These are phyloP conservation scores for Aquilaria yunnanensis DNA, from an alignment of 345 rosid species.

Conservation along the genomic window DNA sequence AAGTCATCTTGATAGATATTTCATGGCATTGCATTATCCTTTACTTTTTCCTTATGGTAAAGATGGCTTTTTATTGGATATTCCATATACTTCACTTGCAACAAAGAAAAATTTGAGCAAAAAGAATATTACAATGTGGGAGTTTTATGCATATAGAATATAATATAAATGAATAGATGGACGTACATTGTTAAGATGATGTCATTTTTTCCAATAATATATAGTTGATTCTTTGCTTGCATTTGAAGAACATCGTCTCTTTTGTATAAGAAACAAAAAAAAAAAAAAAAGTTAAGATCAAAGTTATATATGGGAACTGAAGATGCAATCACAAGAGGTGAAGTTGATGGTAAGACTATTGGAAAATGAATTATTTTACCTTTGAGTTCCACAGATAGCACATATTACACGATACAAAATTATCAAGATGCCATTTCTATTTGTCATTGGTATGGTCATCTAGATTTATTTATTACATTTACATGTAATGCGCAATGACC, in stretches of 20 bases:
- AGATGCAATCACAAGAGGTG: constrained; percentile 4
- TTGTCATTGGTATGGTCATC: background rate
- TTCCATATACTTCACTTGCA: background rate
- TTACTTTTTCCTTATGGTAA: constrained; percentile 7
- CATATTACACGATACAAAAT: background rate
- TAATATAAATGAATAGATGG: background rate
- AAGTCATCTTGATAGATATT: background rate
- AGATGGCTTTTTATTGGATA: constrained; percentile 1
- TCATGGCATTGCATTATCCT: constrained; percentile 13
- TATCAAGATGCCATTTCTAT: constrained; percentile 2
- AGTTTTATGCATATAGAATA: background rate
- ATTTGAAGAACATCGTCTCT: background rate
- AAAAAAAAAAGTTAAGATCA: background rate
- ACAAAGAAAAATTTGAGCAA: too few relatives aligned
- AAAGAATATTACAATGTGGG: background rate
- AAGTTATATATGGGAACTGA: background rate
- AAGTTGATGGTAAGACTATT: background rate
- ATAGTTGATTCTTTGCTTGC: background rate
- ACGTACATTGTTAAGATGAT: background rate
- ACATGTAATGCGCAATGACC: background rate
- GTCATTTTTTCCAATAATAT: constrained; percentile 1
- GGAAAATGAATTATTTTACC: background rate
- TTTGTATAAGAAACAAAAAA: background rate
- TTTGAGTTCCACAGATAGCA: background rate
- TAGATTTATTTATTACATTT: background rate